Conservation (phyloP, 2,329 filamentous ascomycete genomes). For the Grosmannia huntii region DNA sequence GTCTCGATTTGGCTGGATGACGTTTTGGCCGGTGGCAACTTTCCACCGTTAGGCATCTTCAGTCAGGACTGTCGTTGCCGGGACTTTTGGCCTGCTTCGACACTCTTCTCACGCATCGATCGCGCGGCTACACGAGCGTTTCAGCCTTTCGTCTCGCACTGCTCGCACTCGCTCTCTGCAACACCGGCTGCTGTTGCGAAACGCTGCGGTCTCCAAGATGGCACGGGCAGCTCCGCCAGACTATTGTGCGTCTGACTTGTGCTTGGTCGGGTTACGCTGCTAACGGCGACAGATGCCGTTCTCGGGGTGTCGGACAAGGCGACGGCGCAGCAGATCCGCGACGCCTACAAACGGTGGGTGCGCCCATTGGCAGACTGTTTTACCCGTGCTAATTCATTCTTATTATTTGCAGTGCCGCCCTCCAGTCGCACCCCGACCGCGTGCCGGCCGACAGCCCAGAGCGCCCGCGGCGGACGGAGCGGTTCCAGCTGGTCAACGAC, state of each 20-base stretch:
- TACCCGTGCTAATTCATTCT: too few species aligned
- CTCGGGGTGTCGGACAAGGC: constrained; percentile 64
- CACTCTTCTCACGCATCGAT: too few species aligned
- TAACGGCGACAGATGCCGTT: constrained; percentile 45
- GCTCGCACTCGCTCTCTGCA: too few species aligned
- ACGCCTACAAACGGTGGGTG: constrained; percentile 81
- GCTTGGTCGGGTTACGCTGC: neutral
- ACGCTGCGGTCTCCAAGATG: constrained; percentile 16
- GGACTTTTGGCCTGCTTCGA: too few species aligned
- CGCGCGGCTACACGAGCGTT: too few species aligned
- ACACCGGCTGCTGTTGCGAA: too few species aligned
- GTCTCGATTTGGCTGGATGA: too few species aligned
- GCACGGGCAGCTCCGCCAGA: constrained; percentile 34
- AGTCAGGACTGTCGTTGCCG: too few species aligned
- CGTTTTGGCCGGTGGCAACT: too few species aligned
- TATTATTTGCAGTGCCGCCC: constrained; percentile 50
- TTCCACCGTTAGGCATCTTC: too few species aligned
- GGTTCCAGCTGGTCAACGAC: constrained; percentile 31
- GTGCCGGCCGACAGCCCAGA: constrained; percentile 76
- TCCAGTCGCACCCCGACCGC: constrained; percentile 89
- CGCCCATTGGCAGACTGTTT: too few species aligned
- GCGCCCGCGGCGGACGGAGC: constrained; percentile 62
- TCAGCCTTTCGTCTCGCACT: too few species aligned
- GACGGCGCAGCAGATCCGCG: constrained; percentile 70
- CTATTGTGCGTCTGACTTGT: constrained; percentile 36